Evolutionary conservation across 345 rosid genomes (phyloP).

Genomic region (Syzygium jambos): DNA sequence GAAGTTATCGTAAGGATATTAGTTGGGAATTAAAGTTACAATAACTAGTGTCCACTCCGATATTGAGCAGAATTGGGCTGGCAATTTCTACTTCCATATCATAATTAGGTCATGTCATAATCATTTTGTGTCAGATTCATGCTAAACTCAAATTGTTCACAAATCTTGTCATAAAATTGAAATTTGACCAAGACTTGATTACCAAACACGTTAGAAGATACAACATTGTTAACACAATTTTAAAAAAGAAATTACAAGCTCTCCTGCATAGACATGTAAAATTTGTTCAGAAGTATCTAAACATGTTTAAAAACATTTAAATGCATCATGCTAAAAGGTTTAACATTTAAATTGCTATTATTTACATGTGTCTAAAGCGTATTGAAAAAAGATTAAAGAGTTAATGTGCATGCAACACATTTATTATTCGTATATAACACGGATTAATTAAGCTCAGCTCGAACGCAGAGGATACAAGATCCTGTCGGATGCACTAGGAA

Average conservation of each 20-base stretch:
- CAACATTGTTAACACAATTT: background rate
- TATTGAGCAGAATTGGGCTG: fast-evolving
- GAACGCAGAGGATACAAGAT: background rate
- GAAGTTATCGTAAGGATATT: fast-evolving
- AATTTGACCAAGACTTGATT: background rate
- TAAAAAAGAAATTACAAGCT: too few species aligned
- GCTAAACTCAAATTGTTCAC: background rate
- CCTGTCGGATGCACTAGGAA: background rate
- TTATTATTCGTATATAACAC: background rate
- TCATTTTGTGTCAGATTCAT: background rate
- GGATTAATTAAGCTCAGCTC: background rate
- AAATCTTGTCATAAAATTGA: fast-evolving
- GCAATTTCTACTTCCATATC: background rate
- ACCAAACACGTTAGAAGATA: fast-evolving
- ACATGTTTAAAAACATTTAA: background rate
- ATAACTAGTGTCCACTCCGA: background rate
- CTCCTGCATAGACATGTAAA: background rate
- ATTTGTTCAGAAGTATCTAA: background rate
- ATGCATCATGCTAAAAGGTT: background rate
- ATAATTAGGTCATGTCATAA: background rate
- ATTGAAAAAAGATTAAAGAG: background rate
- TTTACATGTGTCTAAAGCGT: background rate
- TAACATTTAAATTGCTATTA: background rate
- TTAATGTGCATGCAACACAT: background rate
- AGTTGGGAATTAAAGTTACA: background rate